A percentile compares a stretch with the other conserved stretches of the same genome.
These are phyloP conservation scores for Globisporangium barbulae DNA, from an alignment of 352 stramenopile genomes.

Conservation along the genomic window DNA sequence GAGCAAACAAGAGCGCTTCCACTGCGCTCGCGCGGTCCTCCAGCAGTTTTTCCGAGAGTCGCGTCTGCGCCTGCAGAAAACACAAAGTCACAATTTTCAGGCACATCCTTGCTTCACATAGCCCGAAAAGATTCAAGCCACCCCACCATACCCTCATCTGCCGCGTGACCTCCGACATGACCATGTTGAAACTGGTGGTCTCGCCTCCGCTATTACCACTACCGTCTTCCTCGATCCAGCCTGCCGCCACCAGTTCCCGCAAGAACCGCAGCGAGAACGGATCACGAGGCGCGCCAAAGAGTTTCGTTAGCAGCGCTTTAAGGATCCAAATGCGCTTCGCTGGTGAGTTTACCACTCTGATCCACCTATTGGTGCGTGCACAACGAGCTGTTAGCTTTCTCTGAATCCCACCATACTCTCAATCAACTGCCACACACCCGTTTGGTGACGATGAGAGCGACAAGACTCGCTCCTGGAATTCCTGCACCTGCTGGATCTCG, in stretches of 20 bases:
- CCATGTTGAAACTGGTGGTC: constrained; percentile 10
- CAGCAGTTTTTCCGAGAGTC: constrained; percentile 44
- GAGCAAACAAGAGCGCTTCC: constrained; percentile 56
- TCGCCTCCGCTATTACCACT: background rate
- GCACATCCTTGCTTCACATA: background rate
- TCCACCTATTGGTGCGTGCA: constrained; percentile 26
- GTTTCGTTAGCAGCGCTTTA: constrained; percentile 31
- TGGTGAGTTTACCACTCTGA: constrained; percentile 14
- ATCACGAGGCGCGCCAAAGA: constrained; percentile 44
- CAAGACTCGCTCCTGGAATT: constrained; percentile 27
- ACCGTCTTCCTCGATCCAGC: constrained; percentile 26
- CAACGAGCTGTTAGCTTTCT: background rate
- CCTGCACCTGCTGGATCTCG: constrained; percentile 6
- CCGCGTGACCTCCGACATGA: constrained; percentile 22
- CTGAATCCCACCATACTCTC: background rate
- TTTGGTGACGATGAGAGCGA: constrained; percentile 30
- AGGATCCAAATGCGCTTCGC: constrained; percentile 21
- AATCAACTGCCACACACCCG: constrained; percentile 22
- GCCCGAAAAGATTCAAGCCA: too few relatives aligned
- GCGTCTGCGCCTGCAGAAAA: constrained; percentile 28
- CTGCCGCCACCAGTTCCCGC: constrained; percentile 34
- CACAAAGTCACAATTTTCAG: background rate
- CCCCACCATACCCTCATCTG: constrained; percentile 36
- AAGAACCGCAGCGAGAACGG: constrained; percentile 36
- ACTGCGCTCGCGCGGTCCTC: constrained; percentile 34